phyloP scores from a whole-genome alignment of 352 stramenopile genomes.

The Peronospora destructor region DNA sequence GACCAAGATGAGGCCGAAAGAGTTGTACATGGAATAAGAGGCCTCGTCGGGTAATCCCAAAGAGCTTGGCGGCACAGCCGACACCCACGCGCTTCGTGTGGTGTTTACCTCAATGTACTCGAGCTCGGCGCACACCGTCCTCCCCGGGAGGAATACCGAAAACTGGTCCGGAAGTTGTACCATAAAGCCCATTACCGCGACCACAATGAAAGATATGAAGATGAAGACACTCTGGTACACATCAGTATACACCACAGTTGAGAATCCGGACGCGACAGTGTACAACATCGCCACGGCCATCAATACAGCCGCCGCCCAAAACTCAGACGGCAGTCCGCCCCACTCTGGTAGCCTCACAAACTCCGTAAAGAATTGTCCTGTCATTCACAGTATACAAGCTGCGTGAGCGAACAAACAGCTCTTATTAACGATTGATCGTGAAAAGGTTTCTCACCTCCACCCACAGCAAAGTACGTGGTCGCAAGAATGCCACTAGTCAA shows the following conservation, averaged over 20 bases:
- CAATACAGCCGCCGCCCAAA: conserved; percentile 59
- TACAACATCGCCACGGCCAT: conserved; percentile 67
- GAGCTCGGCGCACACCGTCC: conserved; percentile 27
- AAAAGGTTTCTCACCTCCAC: conserved; percentile 31
- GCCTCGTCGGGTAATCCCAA: conserved; percentile 37
- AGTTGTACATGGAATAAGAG: conserved; percentile 76
- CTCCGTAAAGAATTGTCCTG: conserved; percentile 73
- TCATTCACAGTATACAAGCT: not conserved
- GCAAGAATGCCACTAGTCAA: conserved; percentile 53
- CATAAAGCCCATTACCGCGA: conserved; percentile 51
- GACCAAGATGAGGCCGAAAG: conserved; percentile 42
- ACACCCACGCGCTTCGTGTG: conserved; percentile 44
- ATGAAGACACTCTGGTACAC: conserved; percentile 82
- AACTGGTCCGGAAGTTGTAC: conserved; percentile 48
- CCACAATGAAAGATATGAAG: conserved; percentile 65
- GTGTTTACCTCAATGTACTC: conserved; percentile 46
- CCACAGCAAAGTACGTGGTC: conserved; percentile 75
- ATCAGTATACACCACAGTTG: conserved; percentile 75
- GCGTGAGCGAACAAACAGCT: not conserved
- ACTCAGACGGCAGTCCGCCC: conserved; percentile 49
- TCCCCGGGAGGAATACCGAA: conserved; percentile 49
- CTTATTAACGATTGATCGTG: not conserved
- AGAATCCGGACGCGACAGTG: conserved; percentile 63
- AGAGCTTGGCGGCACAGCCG: conserved; percentile 28
- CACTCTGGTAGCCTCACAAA: conserved; percentile 62